These are phyloP conservation scores for Tolypocladium paradoxum DNA, from an alignment of 2,329 filamentous ascomycete genomes.

Conservation along the genomic window DNA sequence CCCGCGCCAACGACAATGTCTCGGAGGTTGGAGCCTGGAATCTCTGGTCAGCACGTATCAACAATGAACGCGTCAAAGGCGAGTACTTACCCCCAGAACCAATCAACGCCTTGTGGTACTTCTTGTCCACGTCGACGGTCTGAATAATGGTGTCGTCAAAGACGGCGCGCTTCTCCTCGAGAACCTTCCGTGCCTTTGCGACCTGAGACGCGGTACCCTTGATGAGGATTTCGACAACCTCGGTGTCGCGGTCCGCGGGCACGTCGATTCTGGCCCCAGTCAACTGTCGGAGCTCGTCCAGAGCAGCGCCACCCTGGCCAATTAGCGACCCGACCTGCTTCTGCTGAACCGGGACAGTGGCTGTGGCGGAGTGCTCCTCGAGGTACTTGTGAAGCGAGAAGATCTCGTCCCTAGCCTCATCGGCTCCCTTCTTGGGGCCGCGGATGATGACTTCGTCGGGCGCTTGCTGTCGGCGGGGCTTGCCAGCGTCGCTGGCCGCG, in stretches of 20 bases:
- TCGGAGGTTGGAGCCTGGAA: slow-evolving; percentile 68
- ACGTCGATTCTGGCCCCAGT: slow-evolving; percentile 90
- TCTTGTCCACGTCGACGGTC: slow-evolving; percentile 85
- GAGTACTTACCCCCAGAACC: slow-evolving; percentile 66
- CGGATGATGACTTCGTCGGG: slow-evolving; percentile 84
- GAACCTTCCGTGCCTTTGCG: slow-evolving; percentile 78
- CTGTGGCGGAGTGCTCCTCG: slow-evolving; percentile 74
- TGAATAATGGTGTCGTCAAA: slow-evolving; percentile 85
- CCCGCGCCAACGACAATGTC: slow-evolving; percentile 81
- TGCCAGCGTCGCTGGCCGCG: slow-evolving; percentile 55
- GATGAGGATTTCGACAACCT: slow-evolving; percentile 75
- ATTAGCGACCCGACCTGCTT: slow-evolving; percentile 91
- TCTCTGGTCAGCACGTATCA: slow-evolving; percentile 4
- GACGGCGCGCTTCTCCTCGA: slow-evolving; percentile 74
- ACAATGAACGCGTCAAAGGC: not conserved
- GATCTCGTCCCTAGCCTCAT: slow-evolving; percentile 85
- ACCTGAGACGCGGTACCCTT: slow-evolving; percentile 90
- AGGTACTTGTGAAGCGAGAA: slow-evolving; percentile 81
- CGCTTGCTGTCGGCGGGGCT: slow-evolving; percentile 59
- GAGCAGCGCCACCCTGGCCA: slow-evolving; percentile 76
- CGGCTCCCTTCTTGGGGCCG: slow-evolving; percentile 85
- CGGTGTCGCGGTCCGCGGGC: slow-evolving; percentile 65
- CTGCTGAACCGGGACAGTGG: slow-evolving; percentile 75
- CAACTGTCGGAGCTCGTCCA: slow-evolving; percentile 77
- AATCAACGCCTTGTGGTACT: slow-evolving; percentile 84